A percentile compares a stretch with the other conserved stretches of the same genome.
Conservation (phyloP, 2,329 filamentous ascomycete species). For the Hypoxylon sp. region DNA sequence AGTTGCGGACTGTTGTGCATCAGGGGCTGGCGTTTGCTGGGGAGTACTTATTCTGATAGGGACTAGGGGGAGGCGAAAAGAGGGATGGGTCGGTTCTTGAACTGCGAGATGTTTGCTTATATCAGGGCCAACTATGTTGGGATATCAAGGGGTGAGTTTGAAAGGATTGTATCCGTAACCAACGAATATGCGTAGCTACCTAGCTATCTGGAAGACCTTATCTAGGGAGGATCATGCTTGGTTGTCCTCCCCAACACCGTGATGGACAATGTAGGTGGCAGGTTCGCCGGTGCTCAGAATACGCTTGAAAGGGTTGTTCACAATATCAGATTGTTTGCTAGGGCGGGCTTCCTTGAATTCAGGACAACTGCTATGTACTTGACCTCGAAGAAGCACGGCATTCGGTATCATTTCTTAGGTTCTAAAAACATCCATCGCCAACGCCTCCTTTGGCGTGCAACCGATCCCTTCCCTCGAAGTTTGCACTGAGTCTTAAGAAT, state of each 20-base stretch:
- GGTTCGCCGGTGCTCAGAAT: neutral
- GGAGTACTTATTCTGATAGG: slow-evolving; percentile 40
- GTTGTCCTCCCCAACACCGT: too few species aligned
- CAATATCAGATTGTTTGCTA: neutral
- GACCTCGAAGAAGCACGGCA: too few species aligned
- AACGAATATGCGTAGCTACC: neutral
- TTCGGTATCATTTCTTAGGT: too few species aligned
- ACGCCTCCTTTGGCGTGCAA: slow-evolving; percentile 4
- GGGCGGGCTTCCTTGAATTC: neutral
- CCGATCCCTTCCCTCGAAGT: neutral
- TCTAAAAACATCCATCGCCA: slow-evolving; percentile 3
- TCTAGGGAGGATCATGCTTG: too few species aligned
- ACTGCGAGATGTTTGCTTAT: neutral
- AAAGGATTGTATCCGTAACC: neutral
- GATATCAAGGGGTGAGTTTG: neutral
- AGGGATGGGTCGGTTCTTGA: neutral
- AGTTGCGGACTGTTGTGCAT: slow-evolving; percentile 41
- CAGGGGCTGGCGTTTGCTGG: slow-evolving; percentile 47
- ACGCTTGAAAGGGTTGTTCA: neutral
- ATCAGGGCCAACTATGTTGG: neutral
- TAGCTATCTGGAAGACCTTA: neutral
- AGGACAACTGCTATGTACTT: too few species aligned
- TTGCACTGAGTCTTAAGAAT: neutral
- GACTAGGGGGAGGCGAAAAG: neutral
- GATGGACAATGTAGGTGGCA: neutral